Conservation (phyloP, 495 filamentous ascomycete species). For the Hyaloscypha variabilis region DNA sequence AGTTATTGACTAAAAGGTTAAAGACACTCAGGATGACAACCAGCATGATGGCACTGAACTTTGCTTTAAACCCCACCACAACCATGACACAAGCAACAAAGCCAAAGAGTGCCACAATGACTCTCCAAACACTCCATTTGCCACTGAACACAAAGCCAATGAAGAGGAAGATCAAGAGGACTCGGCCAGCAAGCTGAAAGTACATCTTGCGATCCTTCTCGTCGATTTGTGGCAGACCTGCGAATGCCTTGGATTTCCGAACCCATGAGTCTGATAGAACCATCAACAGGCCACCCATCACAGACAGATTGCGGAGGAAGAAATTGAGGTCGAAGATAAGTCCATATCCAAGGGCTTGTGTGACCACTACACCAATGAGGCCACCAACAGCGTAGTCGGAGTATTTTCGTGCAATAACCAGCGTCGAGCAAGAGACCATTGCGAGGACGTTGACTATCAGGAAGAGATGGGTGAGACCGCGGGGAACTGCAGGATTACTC, state of each 20-base stretch:
- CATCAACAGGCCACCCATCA: conserved; percentile 96
- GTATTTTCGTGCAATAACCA: conserved; percentile 90
- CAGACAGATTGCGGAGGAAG: conserved; percentile 97
- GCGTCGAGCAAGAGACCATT: conserved; percentile 79
- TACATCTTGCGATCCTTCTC: conserved; percentile 99
- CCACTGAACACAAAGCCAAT: conserved; percentile 95
- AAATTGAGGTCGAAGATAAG: conserved; percentile 99
- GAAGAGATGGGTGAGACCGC: conserved; percentile 91
- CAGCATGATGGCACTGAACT: conserved; percentile 93
- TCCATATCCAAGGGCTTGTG: conserved; percentile 96
- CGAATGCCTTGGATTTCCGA: conserved; percentile 94
- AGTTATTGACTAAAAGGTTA: conserved; percentile 98
- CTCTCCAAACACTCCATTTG: conserved; percentile 83
- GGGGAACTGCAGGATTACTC: conserved; percentile 64
- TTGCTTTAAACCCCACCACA: conserved; percentile 98
- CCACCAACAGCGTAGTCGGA: conserved; percentile 90
- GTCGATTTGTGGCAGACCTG: conserved; percentile 88
- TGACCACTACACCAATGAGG: conserved; percentile 86
- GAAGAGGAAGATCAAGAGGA: conserved; percentile 97
- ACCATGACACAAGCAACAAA: conserved; percentile 97
- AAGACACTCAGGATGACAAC: conserved; percentile 95
- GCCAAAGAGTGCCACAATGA: conserved; percentile 80
- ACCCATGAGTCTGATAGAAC: conserved; percentile 98
- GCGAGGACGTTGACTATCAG: conserved; percentile 87
- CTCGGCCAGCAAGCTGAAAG: conserved; percentile 94